A percentile compares a stretch with the other conserved stretches of the same genome.
These are phyloP conservation scores for Cystobasidium slooffiae DNA, from an alignment of 1,284 basidiomycete genomes.

Conservation along the genomic window DNA sequence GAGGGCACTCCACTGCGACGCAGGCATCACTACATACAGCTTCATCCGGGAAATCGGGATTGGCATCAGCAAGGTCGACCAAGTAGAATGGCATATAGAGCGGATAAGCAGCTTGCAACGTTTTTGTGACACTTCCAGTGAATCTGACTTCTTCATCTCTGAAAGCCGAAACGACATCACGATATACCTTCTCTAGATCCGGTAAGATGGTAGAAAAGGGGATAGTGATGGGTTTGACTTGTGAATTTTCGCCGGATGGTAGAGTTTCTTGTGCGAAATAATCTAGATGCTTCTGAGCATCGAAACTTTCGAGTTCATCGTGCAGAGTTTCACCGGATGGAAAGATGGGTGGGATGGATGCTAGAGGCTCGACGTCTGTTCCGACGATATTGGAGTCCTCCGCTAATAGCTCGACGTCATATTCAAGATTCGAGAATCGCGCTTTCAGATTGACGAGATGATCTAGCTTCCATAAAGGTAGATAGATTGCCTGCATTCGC, in stretches of 20 bases:
- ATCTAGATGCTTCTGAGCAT: slow-evolving; percentile 7
- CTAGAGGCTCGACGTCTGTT: slow-evolving; percentile 14
- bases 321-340: not conserved
- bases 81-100: slow-evolving; percentile 18
- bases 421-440: not conserved
- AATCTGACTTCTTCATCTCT: slow-evolving; percentile 19
- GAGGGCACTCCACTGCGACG: not conserved
- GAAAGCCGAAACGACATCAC: not conserved
- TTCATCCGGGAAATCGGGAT: not conserved
- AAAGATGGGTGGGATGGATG: not conserved
- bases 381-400: not conserved
- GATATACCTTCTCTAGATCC: not conserved
- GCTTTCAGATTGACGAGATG: not conserved
- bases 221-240: not conserved
- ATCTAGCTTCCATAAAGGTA: slow-evolving; percentile 19
- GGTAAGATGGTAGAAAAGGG: slow-evolving; percentile 12
- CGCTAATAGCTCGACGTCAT: slow-evolving; percentile 1
- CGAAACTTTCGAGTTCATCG: slow-evolving; percentile 1
- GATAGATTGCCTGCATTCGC: slow-evolving; percentile 26
- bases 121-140: not conserved
- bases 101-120: slow-evolving; percentile 12
- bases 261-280: slow-evolving; percentile 3
- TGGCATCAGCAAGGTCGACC: slow-evolving; percentile 9
- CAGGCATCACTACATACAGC: not conserved
- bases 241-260: not conserved